phyloP scores from a whole-genome alignment of 306 rosid species.

The Dalbergia cultrata region DNA sequence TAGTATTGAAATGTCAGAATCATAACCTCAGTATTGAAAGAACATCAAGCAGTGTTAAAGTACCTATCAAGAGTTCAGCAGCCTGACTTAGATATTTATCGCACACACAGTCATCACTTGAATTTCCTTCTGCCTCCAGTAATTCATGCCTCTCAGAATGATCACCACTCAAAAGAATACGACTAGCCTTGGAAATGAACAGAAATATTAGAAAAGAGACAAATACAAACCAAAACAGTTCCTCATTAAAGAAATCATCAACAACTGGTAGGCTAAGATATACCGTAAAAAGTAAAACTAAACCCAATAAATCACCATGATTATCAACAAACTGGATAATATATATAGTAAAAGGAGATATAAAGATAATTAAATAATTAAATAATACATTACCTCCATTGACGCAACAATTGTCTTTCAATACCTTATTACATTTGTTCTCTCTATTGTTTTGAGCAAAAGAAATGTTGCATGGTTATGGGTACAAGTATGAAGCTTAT shows the following conservation, averaged over 20 bases:
- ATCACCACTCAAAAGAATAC: constrained; percentile 71
- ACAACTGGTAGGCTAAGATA: constrained; percentile 34
- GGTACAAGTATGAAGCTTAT: too few relatives aligned
- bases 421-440: not conserved
- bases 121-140: constrained; percentile 73
- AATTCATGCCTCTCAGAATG: constrained; percentile 73
- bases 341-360: not conserved
- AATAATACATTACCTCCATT: not conserved
- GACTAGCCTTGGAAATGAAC: constrained; percentile 68
- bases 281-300: constrained; percentile 11
- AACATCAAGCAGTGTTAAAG: constrained; percentile 31
- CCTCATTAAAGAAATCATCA: constrained; percentile 35
- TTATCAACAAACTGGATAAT: not conserved
- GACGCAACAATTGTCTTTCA: constrained; percentile 8
- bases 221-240: constrained; percentile 30
- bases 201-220: constrained; percentile 44
- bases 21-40: constrained; percentile 31
- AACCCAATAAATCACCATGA: constrained; percentile 6
- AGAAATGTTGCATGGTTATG: not conserved
- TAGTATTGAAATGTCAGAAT: constrained; percentile 5
- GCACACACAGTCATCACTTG: constrained; percentile 62
- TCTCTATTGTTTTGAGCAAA: constrained; percentile 6
- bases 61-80: constrained; percentile 70
- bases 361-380: not conserved
- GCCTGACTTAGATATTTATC: constrained; percentile 73